Conservation (phyloP, 2,329 filamentous ascomycete species). For the Calonectria hawksworthii region DNA sequence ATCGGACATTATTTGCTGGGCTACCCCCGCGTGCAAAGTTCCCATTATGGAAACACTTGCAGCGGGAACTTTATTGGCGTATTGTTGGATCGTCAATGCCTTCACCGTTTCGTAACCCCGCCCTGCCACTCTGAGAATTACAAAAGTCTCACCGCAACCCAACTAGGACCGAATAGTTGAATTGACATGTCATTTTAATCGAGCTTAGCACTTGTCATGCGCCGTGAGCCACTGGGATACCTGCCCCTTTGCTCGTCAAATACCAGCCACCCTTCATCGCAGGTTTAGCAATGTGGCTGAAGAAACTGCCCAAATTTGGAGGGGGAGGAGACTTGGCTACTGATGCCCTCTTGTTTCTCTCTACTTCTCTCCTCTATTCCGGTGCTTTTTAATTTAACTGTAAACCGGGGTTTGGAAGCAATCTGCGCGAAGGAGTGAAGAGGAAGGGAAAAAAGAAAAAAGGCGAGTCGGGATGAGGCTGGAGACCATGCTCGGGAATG, state of each 20-base stretch:
- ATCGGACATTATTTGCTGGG: conserved; percentile 2
- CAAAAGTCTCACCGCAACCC: conserved; percentile 14
- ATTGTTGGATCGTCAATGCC: conserved; percentile 7
- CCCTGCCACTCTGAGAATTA: conserved; percentile 10
- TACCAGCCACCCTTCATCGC: not conserved
- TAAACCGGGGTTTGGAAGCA: not conserved
- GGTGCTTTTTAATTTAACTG: not conserved
- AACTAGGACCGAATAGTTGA: conserved; percentile 18
- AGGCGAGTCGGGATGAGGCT: not conserved
- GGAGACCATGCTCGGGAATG: conserved; percentile 17
- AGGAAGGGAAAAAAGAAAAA: not conserved
- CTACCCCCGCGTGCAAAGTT: not conserved
- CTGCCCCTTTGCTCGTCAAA: not conserved
- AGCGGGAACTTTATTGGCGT: not conserved
- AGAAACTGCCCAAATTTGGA: not conserved
- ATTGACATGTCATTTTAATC: conserved; percentile 30
- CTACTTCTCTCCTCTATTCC: not conserved
- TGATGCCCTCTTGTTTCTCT: not conserved
- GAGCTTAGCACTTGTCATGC: conserved; percentile 2
- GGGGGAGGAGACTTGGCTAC: not conserved
- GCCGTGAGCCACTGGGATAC: not conserved
- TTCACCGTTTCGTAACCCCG: conserved; percentile 13
- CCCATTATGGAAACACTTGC: not conserved
- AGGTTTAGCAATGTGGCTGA: not conserved
- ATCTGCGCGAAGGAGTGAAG: not conserved